Evolutionary conservation across 1,284 basidiomycete genomes (phyloP), one percentile per base, ranked within the genome.

Genomic region (Spongispora temasekensis): DNA sequence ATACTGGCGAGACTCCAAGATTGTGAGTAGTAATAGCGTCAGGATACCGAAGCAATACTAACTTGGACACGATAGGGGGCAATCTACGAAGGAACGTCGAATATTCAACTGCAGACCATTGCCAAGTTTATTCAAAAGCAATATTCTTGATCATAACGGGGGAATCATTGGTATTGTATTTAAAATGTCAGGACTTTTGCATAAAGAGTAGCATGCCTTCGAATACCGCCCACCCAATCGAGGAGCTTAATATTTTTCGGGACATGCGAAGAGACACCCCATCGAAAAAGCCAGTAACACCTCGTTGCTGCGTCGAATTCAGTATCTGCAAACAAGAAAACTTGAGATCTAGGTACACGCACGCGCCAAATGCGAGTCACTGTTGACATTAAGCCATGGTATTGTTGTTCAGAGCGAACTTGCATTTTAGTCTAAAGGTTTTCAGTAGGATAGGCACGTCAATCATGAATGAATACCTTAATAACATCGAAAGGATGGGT

Each of bases 71-170:
- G 55, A 57, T 65, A 92, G 88, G 92, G 93, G 44, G 93, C 94
- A 12, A 97, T 97, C 63, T 97, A 97, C 74, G 95, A 97, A 75
- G 95, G 96, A 37, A 98, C 96, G 42, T 94, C 90, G 34, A 97
- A 98, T 75, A 98, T 99, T 65, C 97, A 98, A 77, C 81, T 98
- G 56, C 90, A 96, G 77, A 99, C 97, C 0, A 98, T 99, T 69
- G 94, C 95, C 35, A 97, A 93, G 78, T 89, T 90, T 68, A 84
- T 96, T 63, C 89, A 94, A 76, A 93, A 92, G 77, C 82, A 93
- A 70, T 87, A 92, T 62, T 83, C 84, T 67, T 84, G 69, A 55
- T 54, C 31, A 35, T 21, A 55, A 32, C 46, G 17, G 2, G 21
- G n/a, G n/a, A n/a, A n/a, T n/a, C n/a, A 25, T 51, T 31, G 21